A percentile compares a stretch with the other conserved stretches of the same genome.
Evolutionary conservation across 805 yeast species (phyloP).

Genomic region (Kodamaea hsintzibuensis): DNA sequence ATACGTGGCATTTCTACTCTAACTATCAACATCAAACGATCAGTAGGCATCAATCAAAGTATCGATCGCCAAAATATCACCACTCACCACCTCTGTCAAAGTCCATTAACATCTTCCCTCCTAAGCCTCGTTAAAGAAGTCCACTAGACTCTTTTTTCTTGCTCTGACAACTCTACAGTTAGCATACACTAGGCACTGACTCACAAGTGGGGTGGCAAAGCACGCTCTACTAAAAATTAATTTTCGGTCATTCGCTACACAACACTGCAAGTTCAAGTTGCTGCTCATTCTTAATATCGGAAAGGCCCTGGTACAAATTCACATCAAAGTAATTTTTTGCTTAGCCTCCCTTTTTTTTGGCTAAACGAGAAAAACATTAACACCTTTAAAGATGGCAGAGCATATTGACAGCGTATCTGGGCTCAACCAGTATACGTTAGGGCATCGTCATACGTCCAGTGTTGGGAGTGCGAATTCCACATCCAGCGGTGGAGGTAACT

Average conservation of each 20-base stretch:
- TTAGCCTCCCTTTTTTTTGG: conserved; percentile 1
- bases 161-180: too few species aligned
- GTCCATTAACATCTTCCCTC: too few species aligned
- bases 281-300: not conserved
- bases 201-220: not conserved
- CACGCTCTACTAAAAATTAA: not conserved
- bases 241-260: not conserved
- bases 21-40: too few species aligned
- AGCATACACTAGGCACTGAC: too few species aligned
- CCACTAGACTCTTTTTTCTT: too few species aligned
- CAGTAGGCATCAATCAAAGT: too few species aligned
- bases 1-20: not conserved
- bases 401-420: not conserved
- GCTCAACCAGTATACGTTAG: conserved; percentile 1
- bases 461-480: conserved; percentile 13
- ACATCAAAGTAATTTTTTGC: not conserved
- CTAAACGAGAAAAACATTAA: conserved; percentile 6
- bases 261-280: not conserved
- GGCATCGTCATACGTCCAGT: conserved; percentile 14
- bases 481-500: conserved; percentile 1
- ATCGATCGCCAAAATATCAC: too few species aligned
- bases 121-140: too few species aligned
- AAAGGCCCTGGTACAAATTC: not conserved
- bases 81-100: too few species aligned
- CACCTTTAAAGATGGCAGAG: conserved; percentile 2